These are phyloP conservation scores for Rosa persica DNA, from an alignment of 306 rosid species.

Conservation along the genomic window DNA sequence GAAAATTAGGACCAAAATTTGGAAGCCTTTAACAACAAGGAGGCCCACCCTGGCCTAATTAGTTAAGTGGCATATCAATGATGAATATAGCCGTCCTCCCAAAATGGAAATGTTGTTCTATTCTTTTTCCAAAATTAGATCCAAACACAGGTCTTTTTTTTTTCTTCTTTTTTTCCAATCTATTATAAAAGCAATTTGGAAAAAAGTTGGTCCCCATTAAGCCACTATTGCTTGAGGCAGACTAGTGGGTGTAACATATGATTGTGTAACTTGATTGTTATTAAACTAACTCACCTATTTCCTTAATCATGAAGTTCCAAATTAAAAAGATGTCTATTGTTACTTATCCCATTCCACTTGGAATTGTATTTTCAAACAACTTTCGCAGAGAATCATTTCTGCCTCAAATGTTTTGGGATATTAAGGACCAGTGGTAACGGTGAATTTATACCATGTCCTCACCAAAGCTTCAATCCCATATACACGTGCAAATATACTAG, in stretches of 20 bases:
- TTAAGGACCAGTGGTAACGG: background rate
- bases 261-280: background rate
- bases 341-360: background rate
- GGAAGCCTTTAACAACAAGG: background rate
- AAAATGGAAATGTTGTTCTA: background rate
- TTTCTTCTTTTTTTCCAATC: no score
- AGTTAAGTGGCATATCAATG: background rate
- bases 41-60: slow-evolving; percentile 7
- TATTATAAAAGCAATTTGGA: background rate
- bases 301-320: background rate
- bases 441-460: background rate
- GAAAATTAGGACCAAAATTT: background rate
- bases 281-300: background rate
- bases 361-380: background rate
- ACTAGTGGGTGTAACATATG: background rate
- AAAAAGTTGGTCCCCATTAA: slow-evolving; percentile 8
- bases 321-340: background rate
- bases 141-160: background rate
- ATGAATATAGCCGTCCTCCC: background rate
- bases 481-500: slow-evolving; percentile 7
- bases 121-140: background rate
- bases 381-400: background rate
- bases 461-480: background rate
- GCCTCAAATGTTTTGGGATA: background rate
- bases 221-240: background rate